Percentiles rank a stretch among this genome's conserved stretches.
Conservation (phyloP, 2,329 filamentous ascomycete species). For the Fusarium phyllophilum region DNA sequence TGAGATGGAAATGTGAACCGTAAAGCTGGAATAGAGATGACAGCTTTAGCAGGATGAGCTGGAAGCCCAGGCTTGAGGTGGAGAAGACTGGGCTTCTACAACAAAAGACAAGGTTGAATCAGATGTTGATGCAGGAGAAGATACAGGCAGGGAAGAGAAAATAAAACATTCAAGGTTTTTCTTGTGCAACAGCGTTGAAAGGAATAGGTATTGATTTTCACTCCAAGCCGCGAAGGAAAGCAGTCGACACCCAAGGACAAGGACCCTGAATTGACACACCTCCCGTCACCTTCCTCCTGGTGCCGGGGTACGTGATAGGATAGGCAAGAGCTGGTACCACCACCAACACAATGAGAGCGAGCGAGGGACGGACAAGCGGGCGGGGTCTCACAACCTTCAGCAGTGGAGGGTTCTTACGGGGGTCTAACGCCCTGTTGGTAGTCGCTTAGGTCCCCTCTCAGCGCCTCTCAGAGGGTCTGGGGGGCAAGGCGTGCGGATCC, state of each 20-base stretch:
- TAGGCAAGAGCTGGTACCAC: conserved; percentile 1
- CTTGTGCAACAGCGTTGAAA: conserved; percentile 27
- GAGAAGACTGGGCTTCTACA: not conserved
- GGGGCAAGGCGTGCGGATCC: conserved; percentile 10
- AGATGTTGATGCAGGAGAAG: conserved; percentile 3
- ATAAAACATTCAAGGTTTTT: conserved; percentile 5
- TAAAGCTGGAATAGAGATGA: not conserved
- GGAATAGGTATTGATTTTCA: conserved; percentile 37
- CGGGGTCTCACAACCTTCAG: conserved; percentile 18
- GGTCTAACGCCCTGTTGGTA: conserved; percentile 20
- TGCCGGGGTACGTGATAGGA: conserved; percentile 7
- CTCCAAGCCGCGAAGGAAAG: conserved; percentile 3
- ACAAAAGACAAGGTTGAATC: not conserved
- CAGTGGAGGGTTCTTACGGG: conserved; percentile 16
- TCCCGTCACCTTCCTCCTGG: conserved; percentile 24
- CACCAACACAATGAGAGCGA: not conserved
- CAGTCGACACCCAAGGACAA: conserved; percentile 4
- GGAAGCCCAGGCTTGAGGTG: conserved; percentile 6
- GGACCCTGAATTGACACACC: conserved; percentile 43
- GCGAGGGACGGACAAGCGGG: conserved; percentile 7
- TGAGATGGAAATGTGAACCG: not conserved
- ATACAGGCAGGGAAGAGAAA: not conserved
- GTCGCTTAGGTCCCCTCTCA: conserved; percentile 12
- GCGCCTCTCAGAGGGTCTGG: conserved; percentile 15
- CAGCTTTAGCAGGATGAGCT: conserved; percentile 1